Percentiles rank a stretch among this genome's conserved stretches.
Conservation (phyloP, 2,329 filamentous ascomycete species). For the Rhexocercosporidium sp. region DNA sequence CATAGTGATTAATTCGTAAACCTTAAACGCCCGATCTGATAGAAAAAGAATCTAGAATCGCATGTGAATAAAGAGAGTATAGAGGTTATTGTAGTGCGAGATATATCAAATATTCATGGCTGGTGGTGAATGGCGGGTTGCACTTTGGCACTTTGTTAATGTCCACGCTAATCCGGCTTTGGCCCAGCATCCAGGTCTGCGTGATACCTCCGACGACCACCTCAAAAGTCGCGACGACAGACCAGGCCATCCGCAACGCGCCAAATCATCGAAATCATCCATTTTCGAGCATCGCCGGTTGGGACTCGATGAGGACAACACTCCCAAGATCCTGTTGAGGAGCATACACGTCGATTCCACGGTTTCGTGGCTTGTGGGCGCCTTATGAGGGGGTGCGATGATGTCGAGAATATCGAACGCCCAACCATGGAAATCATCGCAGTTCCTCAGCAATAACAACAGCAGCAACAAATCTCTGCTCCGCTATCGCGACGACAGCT, state of each 20-base stretch:
- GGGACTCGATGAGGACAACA: conserved; percentile 35
- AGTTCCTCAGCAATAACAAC: conserved; percentile 58
- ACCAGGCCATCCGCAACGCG: conserved; percentile 1
- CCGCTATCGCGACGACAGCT: conserved; percentile 65
- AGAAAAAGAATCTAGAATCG: no score
- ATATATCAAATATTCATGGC: no score
- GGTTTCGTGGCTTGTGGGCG: conserved; percentile 35
- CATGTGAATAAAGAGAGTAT: no score
- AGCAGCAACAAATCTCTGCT: conserved; percentile 53
- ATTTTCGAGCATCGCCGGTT: conserved; percentile 21
- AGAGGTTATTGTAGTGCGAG: no score
- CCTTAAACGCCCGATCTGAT: no score
- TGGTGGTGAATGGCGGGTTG: no score
- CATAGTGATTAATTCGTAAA: no score
- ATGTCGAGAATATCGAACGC: conserved; percentile 34
- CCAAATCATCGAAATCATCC: conserved; percentile 33
- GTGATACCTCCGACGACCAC: neutral
- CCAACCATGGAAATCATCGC: conserved; percentile 60
- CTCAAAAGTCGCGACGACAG: neutral
- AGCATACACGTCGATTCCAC: conserved; percentile 31
- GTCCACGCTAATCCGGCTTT: no score
- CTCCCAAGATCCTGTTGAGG: conserved; percentile 34
- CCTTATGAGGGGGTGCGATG: conserved; percentile 31
- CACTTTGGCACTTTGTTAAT: neutral
- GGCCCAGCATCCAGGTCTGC: no score